These are phyloP conservation scores for Scleroderma citrinum DNA, from an alignment of 768 basidiomycete genomes.

Conservation along the genomic window DNA sequence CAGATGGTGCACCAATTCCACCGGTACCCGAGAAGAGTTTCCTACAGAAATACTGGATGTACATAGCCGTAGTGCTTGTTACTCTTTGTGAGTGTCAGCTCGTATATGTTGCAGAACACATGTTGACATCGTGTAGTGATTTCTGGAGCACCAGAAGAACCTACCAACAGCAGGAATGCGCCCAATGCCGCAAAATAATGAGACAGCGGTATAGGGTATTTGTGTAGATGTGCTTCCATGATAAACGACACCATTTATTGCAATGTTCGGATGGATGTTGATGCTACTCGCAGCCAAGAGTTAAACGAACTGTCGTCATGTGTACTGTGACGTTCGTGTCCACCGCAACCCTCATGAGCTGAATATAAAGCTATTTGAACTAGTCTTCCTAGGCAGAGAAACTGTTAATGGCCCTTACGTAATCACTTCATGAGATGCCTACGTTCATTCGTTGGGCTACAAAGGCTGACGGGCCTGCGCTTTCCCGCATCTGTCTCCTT, in stretches of 20 bases:
- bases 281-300: too few species aligned
- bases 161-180: constrained; percentile 11
- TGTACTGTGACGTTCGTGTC: too few species aligned
- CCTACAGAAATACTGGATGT: constrained; percentile 89
- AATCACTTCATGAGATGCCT: too few species aligned
- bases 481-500: constrained; percentile 69
- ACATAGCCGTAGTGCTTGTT: constrained; percentile 54
- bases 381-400: too few species aligned
- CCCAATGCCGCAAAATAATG: constrained; percentile 21
- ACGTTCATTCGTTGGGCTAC: constrained; percentile 52
- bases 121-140: constrained; percentile 14
- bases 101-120: neutral
- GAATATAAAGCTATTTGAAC: too few species aligned
- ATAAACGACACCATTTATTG: neutral
- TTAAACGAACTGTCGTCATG: too few species aligned
- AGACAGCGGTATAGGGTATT: neutral
- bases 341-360: too few species aligned
- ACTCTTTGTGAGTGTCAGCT: constrained; percentile 46
- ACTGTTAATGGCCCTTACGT: too few species aligned
- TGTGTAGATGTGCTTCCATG: neutral
- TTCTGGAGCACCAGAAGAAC: constrained; percentile 26
- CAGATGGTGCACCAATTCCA: constrained; percentile 57
- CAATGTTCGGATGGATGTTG: too few species aligned
- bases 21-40: constrained; percentile 70
- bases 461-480: constrained; percentile 45